Percentiles rank a stretch among this genome's conserved stretches.
These are phyloP conservation scores for Colletotrichum cuscutae DNA, from an alignment of 2,329 filamentous ascomycete species.

Conservation along the genomic window DNA sequence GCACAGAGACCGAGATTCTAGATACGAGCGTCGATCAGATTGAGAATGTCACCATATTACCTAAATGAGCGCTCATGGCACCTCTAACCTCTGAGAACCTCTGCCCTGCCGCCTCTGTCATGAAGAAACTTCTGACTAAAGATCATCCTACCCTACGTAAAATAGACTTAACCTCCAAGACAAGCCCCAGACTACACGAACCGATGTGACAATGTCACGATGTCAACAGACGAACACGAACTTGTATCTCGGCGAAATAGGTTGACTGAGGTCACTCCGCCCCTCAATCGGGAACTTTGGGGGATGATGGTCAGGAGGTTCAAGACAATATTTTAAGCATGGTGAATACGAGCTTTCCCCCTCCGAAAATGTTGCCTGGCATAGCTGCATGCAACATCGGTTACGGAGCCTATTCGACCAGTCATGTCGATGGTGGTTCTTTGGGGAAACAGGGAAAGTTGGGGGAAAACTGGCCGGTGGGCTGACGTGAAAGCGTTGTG, in stretches of 20 bases:
- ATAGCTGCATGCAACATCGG: conserved; percentile 23
- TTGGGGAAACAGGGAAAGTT: not conserved
- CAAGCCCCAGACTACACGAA: not conserved
- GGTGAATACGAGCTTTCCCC: conserved; percentile 22
- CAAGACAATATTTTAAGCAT: not conserved
- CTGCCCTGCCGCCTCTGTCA: too few relatives aligned
- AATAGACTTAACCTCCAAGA: not conserved
- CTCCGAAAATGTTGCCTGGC: not conserved
- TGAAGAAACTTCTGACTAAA: not conserved
- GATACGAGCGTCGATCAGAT: conserved; percentile 19
- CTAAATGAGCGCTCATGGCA: not conserved
- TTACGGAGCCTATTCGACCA: not conserved
- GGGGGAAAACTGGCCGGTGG: not conserved
- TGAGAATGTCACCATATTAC: not conserved
- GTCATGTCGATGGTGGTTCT: not conserved
- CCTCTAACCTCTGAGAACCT: not conserved
- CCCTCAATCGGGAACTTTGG: not conserved
- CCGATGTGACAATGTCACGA: conserved; percentile 2
- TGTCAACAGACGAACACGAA: conserved; percentile 8
- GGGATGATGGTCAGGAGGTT: not conserved
- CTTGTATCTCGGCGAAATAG: not conserved
- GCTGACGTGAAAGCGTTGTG: not conserved
- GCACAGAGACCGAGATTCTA: not conserved
- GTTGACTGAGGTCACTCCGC: not conserved
- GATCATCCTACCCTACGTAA: not conserved